phyloP scores from a whole-genome alignment of 495 filamentous ascomycete species.

The Hypoxylon perforatum region DNA sequence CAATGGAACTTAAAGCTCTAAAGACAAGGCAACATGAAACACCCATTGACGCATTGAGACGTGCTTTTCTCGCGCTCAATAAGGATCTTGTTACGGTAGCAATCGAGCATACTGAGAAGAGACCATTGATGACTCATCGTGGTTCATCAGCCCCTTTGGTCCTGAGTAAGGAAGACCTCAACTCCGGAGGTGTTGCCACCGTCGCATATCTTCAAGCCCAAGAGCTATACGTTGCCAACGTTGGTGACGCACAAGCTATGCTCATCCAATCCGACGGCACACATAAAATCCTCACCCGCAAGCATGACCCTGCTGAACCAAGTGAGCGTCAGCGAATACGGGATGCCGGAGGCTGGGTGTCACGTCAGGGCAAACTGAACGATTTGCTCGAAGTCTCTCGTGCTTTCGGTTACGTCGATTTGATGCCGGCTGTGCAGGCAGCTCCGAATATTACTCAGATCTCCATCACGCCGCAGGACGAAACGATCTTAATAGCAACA shows the following conservation, averaged over 20 bases:
- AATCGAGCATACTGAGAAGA: slow-evolving; percentile 83
- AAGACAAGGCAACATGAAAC: slow-evolving; percentile 69
- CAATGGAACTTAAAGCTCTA: slow-evolving; percentile 79
- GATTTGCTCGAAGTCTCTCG: slow-evolving; percentile 90
- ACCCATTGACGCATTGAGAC: slow-evolving; percentile 82
- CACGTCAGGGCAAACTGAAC: slow-evolving; percentile 91
- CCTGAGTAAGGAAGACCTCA: slow-evolving; percentile 86
- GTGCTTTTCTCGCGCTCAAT: slow-evolving; percentile 89
- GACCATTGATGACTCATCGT: slow-evolving; percentile 69
- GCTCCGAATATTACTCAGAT: slow-evolving; percentile 85
- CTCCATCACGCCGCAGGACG: slow-evolving; percentile 87
- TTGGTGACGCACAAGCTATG: slow-evolving; percentile 94
- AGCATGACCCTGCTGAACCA: slow-evolving; percentile 90
- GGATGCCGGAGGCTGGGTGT: slow-evolving; percentile 94
- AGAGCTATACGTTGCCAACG: slow-evolving; percentile 93
- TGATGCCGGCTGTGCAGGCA: slow-evolving; percentile 93
- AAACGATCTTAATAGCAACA: slow-evolving; percentile 91
- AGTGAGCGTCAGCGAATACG: slow-evolving; percentile 88
- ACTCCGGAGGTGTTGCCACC: slow-evolving; percentile 90
- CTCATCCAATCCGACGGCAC: slow-evolving; percentile 88
- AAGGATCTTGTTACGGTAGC: slow-evolving; percentile 91
- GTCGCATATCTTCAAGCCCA: slow-evolving; percentile 88
- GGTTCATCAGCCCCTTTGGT: slow-evolving; percentile 74
- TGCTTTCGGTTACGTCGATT: slow-evolving; percentile 91
- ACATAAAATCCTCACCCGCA: slow-evolving; percentile 81